These are phyloP conservation scores for Hymenochaete sp. DNA, from an alignment of 1,284 basidiomycete genomes.

Conservation along the genomic window DNA sequence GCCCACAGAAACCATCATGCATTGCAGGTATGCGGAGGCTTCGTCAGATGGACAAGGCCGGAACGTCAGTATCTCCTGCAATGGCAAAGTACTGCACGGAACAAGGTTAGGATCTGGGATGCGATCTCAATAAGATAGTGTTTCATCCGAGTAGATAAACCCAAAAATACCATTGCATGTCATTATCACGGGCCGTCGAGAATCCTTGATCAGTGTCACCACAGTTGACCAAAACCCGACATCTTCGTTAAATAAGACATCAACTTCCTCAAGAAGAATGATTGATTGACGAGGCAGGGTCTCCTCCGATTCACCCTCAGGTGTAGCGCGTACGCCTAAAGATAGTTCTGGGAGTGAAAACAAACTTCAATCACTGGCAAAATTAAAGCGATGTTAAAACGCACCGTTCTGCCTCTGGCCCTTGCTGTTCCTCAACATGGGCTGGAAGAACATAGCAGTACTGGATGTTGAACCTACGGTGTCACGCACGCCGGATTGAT, in stretches of 20 bases:
- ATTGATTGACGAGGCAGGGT: slow-evolving; percentile 65
- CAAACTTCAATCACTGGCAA: too few relatives aligned
- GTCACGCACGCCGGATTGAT: too few relatives aligned
- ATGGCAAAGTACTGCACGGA: slow-evolving; percentile 62
- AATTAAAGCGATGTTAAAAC: too few relatives aligned
- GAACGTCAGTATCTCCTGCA: slow-evolving; percentile 70
- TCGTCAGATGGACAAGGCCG: slow-evolving; percentile 47
- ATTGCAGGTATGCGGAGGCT: slow-evolving; percentile 66
- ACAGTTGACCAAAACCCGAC: slow-evolving; percentile 87
- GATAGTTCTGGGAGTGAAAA: too few relatives aligned
- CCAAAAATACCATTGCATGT: slow-evolving; percentile 76
- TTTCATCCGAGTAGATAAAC: slow-evolving; percentile 20
- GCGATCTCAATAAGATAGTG: slow-evolving; percentile 17
- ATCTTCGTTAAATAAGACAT: slow-evolving; percentile 88
- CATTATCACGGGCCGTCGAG: slow-evolving; percentile 78
- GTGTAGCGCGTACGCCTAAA: too few relatives aligned
- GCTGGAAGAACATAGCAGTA: too few relatives aligned
- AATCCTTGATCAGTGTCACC: slow-evolving; percentile 70
- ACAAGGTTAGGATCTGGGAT: slow-evolving; percentile 60
- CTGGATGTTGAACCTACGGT: too few relatives aligned
- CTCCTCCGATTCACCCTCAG: too few relatives aligned
- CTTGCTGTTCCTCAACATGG: too few relatives aligned
- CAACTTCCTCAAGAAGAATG: slow-evolving; percentile 95
- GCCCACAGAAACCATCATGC: slow-evolving; percentile 54
- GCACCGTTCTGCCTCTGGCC: too few relatives aligned